Evolutionary conservation across 495 filamentous ascomycete genomes (phyloP), one percentile per base, ranked within the genome.

Genomic region (Baudoinia panamericana): DNA sequence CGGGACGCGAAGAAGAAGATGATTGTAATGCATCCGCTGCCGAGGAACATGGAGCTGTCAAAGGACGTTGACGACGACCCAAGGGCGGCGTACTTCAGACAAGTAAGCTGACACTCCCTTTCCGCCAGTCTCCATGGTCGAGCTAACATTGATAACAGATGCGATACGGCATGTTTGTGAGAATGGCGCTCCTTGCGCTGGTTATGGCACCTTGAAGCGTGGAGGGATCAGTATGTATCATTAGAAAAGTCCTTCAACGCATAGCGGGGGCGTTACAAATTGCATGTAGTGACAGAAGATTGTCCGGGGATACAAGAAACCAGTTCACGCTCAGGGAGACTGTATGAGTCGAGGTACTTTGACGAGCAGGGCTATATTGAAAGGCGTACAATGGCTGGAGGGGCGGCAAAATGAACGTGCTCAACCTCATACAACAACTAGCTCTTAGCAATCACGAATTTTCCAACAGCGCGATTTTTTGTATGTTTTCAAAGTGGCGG

Each of bases 31-130:
- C 90, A 97, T 68, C 90, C 90, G 43, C 68, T 97, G 58, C 90
- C 92, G 35, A 70, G 90, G 43, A 95, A 94, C 49, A 73, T 74
- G 38, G 90, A 97, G 72, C 78, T 97, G 48, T 71, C 75, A 9
- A 85, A 93, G 66, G 90, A 97, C 66, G 83, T 97, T 18, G 90
- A 97, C 60, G 92, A 87, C 65, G 90, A 97, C 68, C 83, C 88
- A 61, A 68, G 90, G 55, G 88, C 90, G 24, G 90, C 92, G 41
- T 97, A 97, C 68, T 96, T 96, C 63, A 77, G 90, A 82, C 90
- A 97, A 80, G 90, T 94, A 65, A 68, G 80, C n/a, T n/a, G n/a
- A n/a, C n/a, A n/a, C n/a, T 72, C 34, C 22, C 32, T 39, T 47
- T 34, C 18, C 17, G 9, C 41, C 2, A 20, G 2, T 30, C 12